These are phyloP conservation scores for Aspergillus panamensis DNA, from an alignment of 495 filamentous ascomycete species.

Conservation along the genomic window DNA sequence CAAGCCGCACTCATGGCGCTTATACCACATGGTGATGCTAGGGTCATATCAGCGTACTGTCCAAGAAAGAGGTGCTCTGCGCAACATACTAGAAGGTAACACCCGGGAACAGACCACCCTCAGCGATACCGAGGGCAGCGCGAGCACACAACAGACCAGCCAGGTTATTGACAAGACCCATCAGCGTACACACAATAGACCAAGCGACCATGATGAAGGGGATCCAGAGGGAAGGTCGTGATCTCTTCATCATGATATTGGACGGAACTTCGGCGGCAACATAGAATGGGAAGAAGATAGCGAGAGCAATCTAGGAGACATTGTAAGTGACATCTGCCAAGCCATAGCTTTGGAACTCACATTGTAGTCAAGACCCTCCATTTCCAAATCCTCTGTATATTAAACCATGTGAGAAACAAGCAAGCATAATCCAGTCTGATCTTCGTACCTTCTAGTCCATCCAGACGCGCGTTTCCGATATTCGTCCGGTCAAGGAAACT, in stretches of 20 bases:
- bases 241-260: constrained; percentile 19
- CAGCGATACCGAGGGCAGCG: constrained; percentile 10
- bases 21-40: constrained; percentile 20
- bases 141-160: constrained; percentile 7
- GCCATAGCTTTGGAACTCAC: neutral
- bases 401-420: no score
- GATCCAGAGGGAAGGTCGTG: constrained; percentile 15
- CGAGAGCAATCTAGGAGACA: constrained; percentile 11
- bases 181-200: constrained; percentile 10
- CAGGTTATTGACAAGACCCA: constrained; percentile 14
- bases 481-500: constrained; percentile 21
- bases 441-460: constrained; percentile 3
- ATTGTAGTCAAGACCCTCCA: constrained; percentile 18
- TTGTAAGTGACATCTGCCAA: neutral
- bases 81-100: constrained; percentile 16
- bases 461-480: constrained; percentile 19
- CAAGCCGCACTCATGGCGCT: constrained; percentile 14
- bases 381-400: constrained; percentile 7
- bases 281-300: constrained; percentile 21
- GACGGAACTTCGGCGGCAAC: constrained; percentile 20
- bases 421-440: no score
- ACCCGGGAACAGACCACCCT: constrained; percentile 16
- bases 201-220: constrained; percentile 18
- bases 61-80: neutral
- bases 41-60: neutral